These are phyloP conservation scores for Phaeotremella skinneri DNA, from an alignment of 768 basidiomycete genomes.

Conservation along the genomic window DNA sequence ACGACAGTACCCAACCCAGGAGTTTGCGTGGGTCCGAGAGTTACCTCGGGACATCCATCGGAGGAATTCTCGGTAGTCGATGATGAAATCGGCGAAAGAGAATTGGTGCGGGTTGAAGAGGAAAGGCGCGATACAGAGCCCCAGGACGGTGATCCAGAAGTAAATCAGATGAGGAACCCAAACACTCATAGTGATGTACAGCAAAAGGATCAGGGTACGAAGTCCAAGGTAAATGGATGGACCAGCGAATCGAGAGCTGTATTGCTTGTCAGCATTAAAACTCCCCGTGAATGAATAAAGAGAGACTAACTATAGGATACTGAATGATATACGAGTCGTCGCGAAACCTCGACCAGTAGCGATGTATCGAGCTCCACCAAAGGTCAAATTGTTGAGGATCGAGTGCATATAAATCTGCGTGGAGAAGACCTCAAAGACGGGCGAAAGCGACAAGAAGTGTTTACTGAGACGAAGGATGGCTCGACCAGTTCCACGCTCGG, in stretches of 20 bases:
- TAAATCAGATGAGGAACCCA: conserved; percentile 93
- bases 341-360: conserved; percentile 99
- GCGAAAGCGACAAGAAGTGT: conserved; percentile 90
- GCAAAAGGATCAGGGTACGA: conserved; percentile 83
- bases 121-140: conserved; percentile 93
- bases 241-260: conserved; percentile 86
- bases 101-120: conserved; percentile 99
- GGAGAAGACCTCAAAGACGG: conserved; percentile 94
- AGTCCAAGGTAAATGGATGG: conserved; percentile 98
- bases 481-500: conserved; percentile 89
- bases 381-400: conserved; percentile 92
- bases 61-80: conserved; percentile 94
- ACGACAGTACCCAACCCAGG: conserved; percentile 99
- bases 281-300: background rate
- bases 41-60: conserved; percentile 99
- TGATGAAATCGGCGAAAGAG: conserved; percentile 91
- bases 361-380: conserved; percentile 97
- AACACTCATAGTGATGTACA: conserved; percentile 86
- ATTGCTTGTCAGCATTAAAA: background rate
- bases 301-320: conserved; percentile 66
- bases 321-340: conserved; percentile 90
- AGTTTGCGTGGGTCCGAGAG: conserved; percentile 93
- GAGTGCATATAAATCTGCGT: conserved; percentile 99
- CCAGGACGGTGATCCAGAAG: conserved; percentile 94
- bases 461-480: conserved; percentile 88